Conservation (phyloP, 1,139 yeast genomes). For the Arxiozyma slooffiae region DNA sequence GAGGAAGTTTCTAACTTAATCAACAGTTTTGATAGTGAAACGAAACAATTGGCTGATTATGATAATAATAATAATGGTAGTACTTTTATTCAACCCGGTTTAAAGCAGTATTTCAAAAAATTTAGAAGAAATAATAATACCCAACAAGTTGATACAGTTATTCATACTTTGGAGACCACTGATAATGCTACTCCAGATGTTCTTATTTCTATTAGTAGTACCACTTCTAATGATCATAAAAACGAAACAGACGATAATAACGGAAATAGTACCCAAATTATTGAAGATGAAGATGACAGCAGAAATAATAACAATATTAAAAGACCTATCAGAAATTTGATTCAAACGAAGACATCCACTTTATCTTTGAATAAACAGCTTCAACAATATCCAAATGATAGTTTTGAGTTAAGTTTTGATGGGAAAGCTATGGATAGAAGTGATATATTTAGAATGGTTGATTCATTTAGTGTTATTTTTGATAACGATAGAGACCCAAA, state of each 20-base stretch:
- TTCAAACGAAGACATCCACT: neutral
- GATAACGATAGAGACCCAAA: constrained; percentile 21
- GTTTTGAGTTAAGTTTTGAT: constrained; percentile 35
- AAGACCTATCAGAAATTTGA: neutral
- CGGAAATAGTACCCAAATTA: neutral
- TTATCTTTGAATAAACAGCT: neutral
- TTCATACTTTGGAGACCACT: neutral
- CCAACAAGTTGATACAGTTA: neutral
- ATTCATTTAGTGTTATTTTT: constrained; percentile 29
- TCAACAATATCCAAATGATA: constrained; percentile 16
- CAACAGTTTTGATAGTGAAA: neutral
- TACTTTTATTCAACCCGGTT: neutral
- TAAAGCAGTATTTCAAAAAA: neutral
- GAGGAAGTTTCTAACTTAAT: neutral
- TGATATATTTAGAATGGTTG: constrained; percentile 34
- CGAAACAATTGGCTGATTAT: neutral
- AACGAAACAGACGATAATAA: neutral
- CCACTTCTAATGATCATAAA: neutral
- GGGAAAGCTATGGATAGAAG: constrained; percentile 37
- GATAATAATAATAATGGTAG: no score
- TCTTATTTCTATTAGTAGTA: neutral
- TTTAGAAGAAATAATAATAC: no score
- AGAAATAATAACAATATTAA: neutral
- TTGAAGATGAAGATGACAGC: neutral
- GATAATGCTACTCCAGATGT: neutral